These are phyloP conservation scores for Lodderomyces pseudojiufengensis DNA, from an alignment of 1,139 yeast species.

Conservation along the genomic window DNA sequence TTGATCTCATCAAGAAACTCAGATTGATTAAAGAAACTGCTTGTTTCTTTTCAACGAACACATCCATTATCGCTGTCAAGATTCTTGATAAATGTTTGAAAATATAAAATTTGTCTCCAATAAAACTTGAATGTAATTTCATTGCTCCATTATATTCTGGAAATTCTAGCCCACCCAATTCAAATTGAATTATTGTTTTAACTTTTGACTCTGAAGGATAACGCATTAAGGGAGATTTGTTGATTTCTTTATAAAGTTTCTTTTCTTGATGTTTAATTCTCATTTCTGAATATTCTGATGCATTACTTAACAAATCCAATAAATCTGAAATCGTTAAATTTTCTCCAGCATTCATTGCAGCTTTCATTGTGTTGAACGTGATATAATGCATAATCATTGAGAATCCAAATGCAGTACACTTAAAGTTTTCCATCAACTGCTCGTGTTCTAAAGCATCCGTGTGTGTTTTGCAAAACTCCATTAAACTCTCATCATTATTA, in stretches of 20 bases:
- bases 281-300: slow-evolving; percentile 37
- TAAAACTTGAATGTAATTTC: slow-evolving; percentile 33
- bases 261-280: slow-evolving; percentile 42
- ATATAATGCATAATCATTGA: slow-evolving; percentile 48
- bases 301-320: slow-evolving; percentile 24
- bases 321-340: slow-evolving; percentile 19
- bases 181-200: slow-evolving; percentile 39
- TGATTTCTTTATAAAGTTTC: slow-evolving; percentile 38
- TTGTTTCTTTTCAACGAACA: slow-evolving; percentile 37
- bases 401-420: slow-evolving; percentile 36
- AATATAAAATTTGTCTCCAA: slow-evolving; percentile 37
- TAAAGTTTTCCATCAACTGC: slow-evolving; percentile 22
- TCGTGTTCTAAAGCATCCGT: slow-evolving; percentile 24
- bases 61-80: slow-evolving; percentile 39
- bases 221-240: slow-evolving; percentile 30
- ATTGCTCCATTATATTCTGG: slow-evolving; percentile 38
- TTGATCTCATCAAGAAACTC: slow-evolving; percentile 32
- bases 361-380: slow-evolving; percentile 36
- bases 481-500: slow-evolving; percentile 21
- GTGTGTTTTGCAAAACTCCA: slow-evolving; percentile 25
- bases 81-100: slow-evolving; percentile 39
- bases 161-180: slow-evolving; percentile 43
- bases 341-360: slow-evolving; percentile 18
- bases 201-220: slow-evolving; percentile 30
- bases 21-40: slow-evolving; percentile 33